Evolutionary conservation across 208 protist genomes (phyloP).

Genomic region (Leishmania lainsoni): DNA sequence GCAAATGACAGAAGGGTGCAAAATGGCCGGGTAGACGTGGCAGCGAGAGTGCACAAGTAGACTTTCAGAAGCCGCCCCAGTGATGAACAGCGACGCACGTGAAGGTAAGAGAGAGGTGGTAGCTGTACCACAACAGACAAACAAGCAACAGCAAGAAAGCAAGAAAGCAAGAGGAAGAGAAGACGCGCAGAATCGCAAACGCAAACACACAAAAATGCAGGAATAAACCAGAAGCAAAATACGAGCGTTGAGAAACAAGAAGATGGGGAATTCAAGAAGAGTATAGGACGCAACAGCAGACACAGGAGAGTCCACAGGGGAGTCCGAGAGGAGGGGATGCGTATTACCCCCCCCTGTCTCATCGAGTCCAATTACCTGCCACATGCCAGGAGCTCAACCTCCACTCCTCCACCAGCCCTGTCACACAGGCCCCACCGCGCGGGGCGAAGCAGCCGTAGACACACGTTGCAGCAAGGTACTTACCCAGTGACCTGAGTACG

Average conservation of each 20-base stretch:
- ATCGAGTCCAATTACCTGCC: neutral
- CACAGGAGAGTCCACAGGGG: too few relatives aligned
- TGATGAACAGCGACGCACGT: neutral
- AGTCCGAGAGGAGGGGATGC: too few relatives aligned
- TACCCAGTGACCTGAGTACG: neutral
- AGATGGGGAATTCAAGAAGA: too few relatives aligned
- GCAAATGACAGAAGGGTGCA: too few relatives aligned
- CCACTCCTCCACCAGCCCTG: neutral
- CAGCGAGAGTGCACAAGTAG: too few relatives aligned
- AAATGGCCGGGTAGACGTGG: too few relatives aligned
- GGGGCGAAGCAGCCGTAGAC: neutral
- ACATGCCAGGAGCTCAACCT: neutral
- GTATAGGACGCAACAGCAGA: too few relatives aligned
- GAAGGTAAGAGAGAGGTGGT: neutral
- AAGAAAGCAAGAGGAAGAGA: neutral
- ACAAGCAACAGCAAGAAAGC: neutral
- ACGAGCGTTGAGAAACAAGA: too few relatives aligned
- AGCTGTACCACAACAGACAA: neutral
- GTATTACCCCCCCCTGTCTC: neutral
- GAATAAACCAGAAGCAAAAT: too few relatives aligned
- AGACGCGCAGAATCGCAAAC: too few relatives aligned
- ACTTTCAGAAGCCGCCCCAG: too few relatives aligned
- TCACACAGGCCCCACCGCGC: neutral
- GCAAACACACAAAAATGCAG: neutral
- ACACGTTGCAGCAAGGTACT: neutral